phyloP scores from a whole-genome alignment of 306 rosid species.

The Hylodesmum podocarpum region DNA sequence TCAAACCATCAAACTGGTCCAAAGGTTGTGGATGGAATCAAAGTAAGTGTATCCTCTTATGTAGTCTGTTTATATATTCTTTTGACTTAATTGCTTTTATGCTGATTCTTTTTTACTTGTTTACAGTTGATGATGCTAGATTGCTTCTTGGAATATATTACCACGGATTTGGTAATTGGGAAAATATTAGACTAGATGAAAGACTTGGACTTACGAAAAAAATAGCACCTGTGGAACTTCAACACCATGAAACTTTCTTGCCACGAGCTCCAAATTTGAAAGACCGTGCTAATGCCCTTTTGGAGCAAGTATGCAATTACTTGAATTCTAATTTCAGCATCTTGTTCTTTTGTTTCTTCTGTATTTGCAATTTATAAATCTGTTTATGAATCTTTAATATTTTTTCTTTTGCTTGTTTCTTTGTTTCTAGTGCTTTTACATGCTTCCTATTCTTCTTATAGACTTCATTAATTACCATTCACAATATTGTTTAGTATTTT shows the following conservation, averaged over 20 bases:
- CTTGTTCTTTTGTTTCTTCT: neutral
- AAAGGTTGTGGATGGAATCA: conserved; percentile 99
- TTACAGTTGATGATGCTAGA: conserved; percentile 96
- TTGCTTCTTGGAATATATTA: conserved; percentile 91
- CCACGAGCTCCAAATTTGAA: conserved; percentile 99
- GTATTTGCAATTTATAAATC: neutral
- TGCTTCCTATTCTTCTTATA: conserved; percentile 10
- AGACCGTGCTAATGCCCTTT: conserved; percentile 96
- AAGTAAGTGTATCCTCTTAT: conserved; percentile 61
- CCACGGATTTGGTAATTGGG: conserved; percentile 99
- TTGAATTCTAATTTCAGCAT: conserved; percentile 9
- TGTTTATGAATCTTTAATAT: neutral
- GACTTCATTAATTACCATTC: conserved; percentile 2
- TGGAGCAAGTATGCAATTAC: conserved; percentile 76
- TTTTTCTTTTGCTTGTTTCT: neutral
- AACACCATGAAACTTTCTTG: conserved; percentile 97
- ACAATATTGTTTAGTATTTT: neutral
- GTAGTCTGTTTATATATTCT: conserved; percentile 19
- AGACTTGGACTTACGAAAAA: conserved; percentile 89
- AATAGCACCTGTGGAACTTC: conserved; percentile 98
- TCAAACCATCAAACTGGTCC: conserved; percentile 98
- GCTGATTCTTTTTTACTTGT: conserved; percentile 28
- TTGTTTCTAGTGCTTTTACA: conserved; percentile 8
- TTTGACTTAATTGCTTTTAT: conserved; percentile 1
- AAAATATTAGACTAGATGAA: conserved; percentile 88